Conservation (phyloP, 805 yeast genomes). For the Kazachstania viticola region DNA sequence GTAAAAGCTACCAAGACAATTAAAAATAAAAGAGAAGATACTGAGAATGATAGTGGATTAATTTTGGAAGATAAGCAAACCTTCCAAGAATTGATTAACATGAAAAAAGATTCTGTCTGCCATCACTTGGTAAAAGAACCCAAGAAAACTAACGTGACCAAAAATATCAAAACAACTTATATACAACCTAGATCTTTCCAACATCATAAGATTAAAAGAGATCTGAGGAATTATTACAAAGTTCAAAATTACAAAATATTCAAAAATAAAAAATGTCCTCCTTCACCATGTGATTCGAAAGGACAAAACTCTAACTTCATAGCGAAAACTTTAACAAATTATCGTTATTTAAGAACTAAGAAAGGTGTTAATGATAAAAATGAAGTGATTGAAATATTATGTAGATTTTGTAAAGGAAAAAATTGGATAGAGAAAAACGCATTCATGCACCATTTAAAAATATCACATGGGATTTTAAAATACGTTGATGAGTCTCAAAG, state of each 20-base stretch:
- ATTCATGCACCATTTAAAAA: slow-evolving; percentile 13
- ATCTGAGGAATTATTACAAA: slow-evolving; percentile 5
- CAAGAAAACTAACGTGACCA: too few relatives aligned
- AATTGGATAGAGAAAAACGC: slow-evolving; percentile 10
- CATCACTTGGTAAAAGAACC: too few relatives aligned
- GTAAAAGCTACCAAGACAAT: too few relatives aligned
- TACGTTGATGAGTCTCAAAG: background rate
- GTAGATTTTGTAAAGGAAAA: slow-evolving; percentile 14
- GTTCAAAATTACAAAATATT: background rate
- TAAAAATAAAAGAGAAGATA: too few relatives aligned
- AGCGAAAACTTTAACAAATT: slow-evolving; percentile 5
- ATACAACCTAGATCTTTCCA: slow-evolving; percentile 12
- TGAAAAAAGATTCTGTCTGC: too few relatives aligned
- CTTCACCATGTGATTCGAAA: background rate
- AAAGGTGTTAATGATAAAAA: background rate
- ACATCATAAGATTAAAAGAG: slow-evolving; percentile 11
- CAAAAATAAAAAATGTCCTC: background rate
- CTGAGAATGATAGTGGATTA: too few relatives aligned
- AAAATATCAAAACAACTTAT: background rate
- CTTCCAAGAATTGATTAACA: too few relatives aligned
- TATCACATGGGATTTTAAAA: slow-evolving; percentile 16
- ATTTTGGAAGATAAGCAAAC: too few relatives aligned
- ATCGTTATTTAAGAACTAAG: too few relatives aligned
- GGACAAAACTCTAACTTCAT: background rate
- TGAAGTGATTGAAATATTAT: slow-evolving; percentile 8